phyloP scores from a whole-genome alignment of 2,329 filamentous ascomycete genomes.

The Dactylellina parvicollis region DNA sequence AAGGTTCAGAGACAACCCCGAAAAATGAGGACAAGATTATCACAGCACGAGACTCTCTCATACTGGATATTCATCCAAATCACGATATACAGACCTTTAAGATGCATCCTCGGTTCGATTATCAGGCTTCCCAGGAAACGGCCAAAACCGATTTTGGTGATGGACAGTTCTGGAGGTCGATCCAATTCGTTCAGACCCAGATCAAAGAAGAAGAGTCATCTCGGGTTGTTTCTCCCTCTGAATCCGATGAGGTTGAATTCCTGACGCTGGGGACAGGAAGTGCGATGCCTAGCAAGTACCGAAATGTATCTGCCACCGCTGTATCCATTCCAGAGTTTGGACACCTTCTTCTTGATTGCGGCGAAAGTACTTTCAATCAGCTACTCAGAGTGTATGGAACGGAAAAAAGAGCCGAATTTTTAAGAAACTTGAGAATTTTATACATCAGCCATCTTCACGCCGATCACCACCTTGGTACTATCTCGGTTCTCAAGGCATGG shows the following conservation, averaged over 20 bases:
- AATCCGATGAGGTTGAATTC: slow-evolving; percentile 78
- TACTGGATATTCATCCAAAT: slow-evolving; percentile 38
- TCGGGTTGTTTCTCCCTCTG: slow-evolving; percentile 70
- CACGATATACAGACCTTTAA: slow-evolving; percentile 10
- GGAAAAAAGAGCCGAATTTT: slow-evolving; percentile 73
- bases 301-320: slow-evolving; percentile 91
- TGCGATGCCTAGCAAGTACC: slow-evolving; percentile 87
- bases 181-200: slow-evolving; percentile 63
- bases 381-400: slow-evolving; percentile 76
- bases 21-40: slow-evolving; percentile 31
- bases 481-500: slow-evolving; percentile 85
- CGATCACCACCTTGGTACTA: slow-evolving; percentile 90
- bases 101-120: slow-evolving; percentile 54
- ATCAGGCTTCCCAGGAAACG: slow-evolving; percentile 53
- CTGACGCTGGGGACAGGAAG: slow-evolving; percentile 91
- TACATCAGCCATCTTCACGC: slow-evolving; percentile 97
- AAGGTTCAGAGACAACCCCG: slow-evolving; percentile 61
- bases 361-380: slow-evolving; percentile 91
- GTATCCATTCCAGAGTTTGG: slow-evolving; percentile 84
- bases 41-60: slow-evolving; percentile 19
- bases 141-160: slow-evolving; percentile 46
- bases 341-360: slow-evolving; percentile 89
- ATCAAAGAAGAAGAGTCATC: slow-evolving; percentile 57
- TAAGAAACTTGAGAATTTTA: slow-evolving; percentile 81
- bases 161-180: slow-evolving; percentile 67